Evolutionary conservation across 2,329 filamentous ascomycete genomes (phyloP), one percentile per base, ranked within the genome.

Genomic region (Colletotrichum sp.): DNA sequence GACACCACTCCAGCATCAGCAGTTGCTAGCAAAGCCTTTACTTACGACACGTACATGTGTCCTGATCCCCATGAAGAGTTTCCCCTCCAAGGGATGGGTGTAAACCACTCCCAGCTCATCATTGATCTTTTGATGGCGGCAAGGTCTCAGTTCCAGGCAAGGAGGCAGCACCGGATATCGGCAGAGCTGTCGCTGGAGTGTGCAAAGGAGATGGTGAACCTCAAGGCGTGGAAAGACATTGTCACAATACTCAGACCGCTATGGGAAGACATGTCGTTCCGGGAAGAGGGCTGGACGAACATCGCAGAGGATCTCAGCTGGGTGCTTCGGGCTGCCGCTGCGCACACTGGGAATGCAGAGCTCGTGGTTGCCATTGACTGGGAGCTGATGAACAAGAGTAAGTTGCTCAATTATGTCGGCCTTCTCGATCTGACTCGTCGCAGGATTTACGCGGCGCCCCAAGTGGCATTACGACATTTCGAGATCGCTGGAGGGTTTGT

Each of bases 1-100:
- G 87, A 88, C 43, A 79, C 82, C 4, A 87, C 88, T 5, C 84
- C 87, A 7, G 86, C 87, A 18, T 86, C 88, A 5, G 84, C 85
- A 8, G 83, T 86, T 9, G 85, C 87, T 12, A 87, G 85, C 78
- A 90, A 89, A 67, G 86, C 88, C 1, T 91, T 91, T 76, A 86
- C 86, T 2, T 93, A 93, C 76, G 92, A 94, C 80, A 91, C 90
- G 2, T 94, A 93, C 81, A 88, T 94, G 84, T 93, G 92, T 71
- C 91, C 91, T 14, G 88, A 91, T 52, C 92, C 92, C 2, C 86
- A 92, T 76, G 86, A 92, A 77, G 92, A 93, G 78, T 87, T 87
- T 64, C 90, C 91, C 0, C 77, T 92, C 16, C 81, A 84, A 24
- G 87, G 88, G 5, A 77, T 81, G 7, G 90, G 90, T 0, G 85